Base-by-base conservation (phyloP, 768 basidiomycete genomes). In the Infundibulicybe gibba region DNA sequence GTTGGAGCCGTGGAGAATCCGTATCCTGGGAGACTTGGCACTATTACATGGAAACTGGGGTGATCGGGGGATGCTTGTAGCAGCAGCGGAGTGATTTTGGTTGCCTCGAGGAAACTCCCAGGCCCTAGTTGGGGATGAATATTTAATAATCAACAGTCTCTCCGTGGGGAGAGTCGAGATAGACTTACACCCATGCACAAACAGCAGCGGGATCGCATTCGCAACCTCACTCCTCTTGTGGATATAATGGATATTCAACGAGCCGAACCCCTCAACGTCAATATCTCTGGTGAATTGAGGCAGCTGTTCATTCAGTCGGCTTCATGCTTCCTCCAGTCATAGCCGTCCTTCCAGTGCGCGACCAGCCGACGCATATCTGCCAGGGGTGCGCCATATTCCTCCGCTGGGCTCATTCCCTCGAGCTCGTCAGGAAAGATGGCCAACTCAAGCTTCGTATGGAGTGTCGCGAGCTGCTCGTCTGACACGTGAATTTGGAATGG, bases 31-130 rank as follows among this genome's bases (percentile, higher is more conserved):
- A 85, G 53, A 53, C 81, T 77, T 32, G 74, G 51, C 0, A 76
- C 77, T 0, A 86, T 79, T 16, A 86, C 79, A 51, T 85, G 80
- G 57, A 86, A 85, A 43, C 71, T 77, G 1, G 81, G 82, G 43
- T 67, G 57, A 3, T 76, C 67, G 0, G 68, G 61, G 1, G 70
- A 66, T 0, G 62, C 59, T 16, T 67, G 59, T 0, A 72, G 66
- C 49, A 87, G 61, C 5, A 81, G 55, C 2, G 81, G 77, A 1
- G 85, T 60, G 4, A 85, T 63, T 63, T 83, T 85, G n/a, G 65
- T 57, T 6, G 73, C 76, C 62, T 85, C 81, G 16, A 75, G 45
- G 57, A 83, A 80, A 45, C 74, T 69, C 44, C 83, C 82, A 0
- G 82, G 81, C 83, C 84, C 81, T 81, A 25, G 8, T 25, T 47